phyloP scores from a whole-genome alignment of 768 basidiomycete genomes.

The Pleurotus djamor region DNA sequence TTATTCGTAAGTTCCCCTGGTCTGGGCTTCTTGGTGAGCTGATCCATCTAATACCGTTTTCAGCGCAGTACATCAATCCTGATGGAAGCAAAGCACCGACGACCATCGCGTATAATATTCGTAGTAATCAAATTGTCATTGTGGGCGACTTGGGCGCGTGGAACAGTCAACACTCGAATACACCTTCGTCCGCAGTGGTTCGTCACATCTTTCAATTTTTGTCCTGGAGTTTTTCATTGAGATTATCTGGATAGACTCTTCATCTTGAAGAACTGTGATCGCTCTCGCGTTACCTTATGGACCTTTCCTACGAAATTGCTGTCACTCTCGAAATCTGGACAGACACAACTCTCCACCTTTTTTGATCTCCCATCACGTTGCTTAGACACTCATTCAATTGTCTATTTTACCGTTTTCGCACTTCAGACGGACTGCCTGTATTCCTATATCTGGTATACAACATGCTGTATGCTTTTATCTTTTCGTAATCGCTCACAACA shows the following conservation, averaged over 20 bases:
- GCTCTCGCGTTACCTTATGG: no score
- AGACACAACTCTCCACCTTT: not conserved
- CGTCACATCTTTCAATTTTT: not conserved
- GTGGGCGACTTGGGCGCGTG: slow-evolving; percentile 39
- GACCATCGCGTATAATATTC: slow-evolving; percentile 35
- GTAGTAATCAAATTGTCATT: slow-evolving; percentile 39
- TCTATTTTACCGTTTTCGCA: no score
- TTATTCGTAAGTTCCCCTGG: slow-evolving; percentile 29
- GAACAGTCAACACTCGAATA: slow-evolving; percentile 25
- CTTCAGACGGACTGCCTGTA: no score
- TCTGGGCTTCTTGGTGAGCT: not conserved
- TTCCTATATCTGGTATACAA: no score
- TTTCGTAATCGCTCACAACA: no score
- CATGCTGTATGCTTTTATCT: no score
- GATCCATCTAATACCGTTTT: not conserved
- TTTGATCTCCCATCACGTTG: no score
- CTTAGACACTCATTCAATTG: no score
- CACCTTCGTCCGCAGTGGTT: slow-evolving; percentile 3
- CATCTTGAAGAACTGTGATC: not conserved
- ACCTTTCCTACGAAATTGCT: no score
- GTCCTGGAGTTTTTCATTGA: no score
- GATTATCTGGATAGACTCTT: not conserved
- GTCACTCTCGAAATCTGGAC: not conserved
- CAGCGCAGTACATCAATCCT: slow-evolving; percentile 47
- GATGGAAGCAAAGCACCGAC: slow-evolving; percentile 38